Evolutionary conservation across 106 monocot species (phyloP).

Genomic region (Dendrobium huoshanense): DNA sequence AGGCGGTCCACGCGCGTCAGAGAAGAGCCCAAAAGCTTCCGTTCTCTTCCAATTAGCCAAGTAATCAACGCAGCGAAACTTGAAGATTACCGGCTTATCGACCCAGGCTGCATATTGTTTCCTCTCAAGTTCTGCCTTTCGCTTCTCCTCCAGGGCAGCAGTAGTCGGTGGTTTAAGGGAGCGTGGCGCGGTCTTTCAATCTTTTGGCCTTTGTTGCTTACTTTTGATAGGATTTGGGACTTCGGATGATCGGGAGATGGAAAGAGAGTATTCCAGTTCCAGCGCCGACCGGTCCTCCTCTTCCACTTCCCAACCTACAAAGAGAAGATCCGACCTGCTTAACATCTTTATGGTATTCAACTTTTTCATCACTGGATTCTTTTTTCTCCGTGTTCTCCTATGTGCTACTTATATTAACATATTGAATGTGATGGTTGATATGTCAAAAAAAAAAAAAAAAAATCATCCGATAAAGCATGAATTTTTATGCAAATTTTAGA

Average conservation of each 20-base stretch:
- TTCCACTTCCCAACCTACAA: background rate
- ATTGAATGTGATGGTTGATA: background rate
- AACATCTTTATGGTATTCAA: background rate
- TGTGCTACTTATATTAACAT: background rate
- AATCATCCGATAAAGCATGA: background rate
- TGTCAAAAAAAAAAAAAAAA: too few species aligned
- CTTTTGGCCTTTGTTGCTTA: background rate
- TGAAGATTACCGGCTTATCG: background rate
- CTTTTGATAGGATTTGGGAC: background rate
- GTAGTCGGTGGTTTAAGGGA: background rate
- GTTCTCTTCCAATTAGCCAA: background rate
- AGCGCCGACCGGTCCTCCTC: background rate
- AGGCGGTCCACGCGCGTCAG: background rate
- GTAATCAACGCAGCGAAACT: background rate
- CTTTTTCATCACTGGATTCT: background rate
- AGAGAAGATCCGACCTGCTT: constrained; percentile 5
- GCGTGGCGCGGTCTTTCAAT: background rate
- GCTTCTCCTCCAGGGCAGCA: background rate
- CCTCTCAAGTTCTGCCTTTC: background rate
- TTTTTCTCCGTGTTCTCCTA: background rate
- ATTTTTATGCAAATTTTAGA: too few species aligned
- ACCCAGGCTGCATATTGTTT: background rate
- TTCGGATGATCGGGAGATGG: constrained; percentile 3
- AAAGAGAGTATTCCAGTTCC: background rate
- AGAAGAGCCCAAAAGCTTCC: background rate